Evolutionary conservation across 208 protist species (phyloP).

Genomic region (Wallacemonas sp.): DNA sequence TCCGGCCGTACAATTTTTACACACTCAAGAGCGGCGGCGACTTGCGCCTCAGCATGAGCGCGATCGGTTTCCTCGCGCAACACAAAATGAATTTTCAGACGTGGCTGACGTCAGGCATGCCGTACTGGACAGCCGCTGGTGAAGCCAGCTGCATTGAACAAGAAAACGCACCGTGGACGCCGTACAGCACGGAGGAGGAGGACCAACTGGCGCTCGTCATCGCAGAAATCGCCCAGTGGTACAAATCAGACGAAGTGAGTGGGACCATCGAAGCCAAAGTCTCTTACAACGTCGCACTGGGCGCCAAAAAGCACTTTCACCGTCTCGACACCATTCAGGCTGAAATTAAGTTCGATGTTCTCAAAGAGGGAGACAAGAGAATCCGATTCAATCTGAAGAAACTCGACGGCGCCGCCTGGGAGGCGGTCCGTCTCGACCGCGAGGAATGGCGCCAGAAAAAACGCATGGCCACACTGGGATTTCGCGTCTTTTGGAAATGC

Average conservation of each 20-base stretch:
- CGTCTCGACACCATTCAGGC: background rate
- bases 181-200: slow-evolving; percentile 8
- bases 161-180: background rate
- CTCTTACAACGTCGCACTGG: background rate
- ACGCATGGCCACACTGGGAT: slow-evolving; percentile 30
- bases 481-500: slow-evolving; percentile 69
- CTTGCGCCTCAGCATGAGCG: slow-evolving; percentile 27
- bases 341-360: slow-evolving; percentile 1
- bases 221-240: slow-evolving; percentile 28
- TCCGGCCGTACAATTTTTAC: slow-evolving; percentile 81
- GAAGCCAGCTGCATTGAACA: slow-evolving; percentile 17
- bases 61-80: slow-evolving; percentile 42
- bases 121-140: slow-evolving; percentile 39
- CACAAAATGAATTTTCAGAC: slow-evolving; percentile 65
- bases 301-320: background rate
- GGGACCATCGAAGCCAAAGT: background rate
- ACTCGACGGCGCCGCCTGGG: slow-evolving; percentile 10
- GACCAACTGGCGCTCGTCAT: slow-evolving; percentile 12
- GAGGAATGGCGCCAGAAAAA: slow-evolving; percentile 11
- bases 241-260: background rate
- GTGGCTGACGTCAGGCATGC: slow-evolving; percentile 60
- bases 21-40: slow-evolving; percentile 45
- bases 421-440: background rate
- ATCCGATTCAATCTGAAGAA: slow-evolving; percentile 28
- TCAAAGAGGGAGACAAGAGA: slow-evolving; percentile 17